Evolutionary conservation across 202 grass and related monocot species (phyloP).

Genomic region (Eragrostis tef): DNA sequence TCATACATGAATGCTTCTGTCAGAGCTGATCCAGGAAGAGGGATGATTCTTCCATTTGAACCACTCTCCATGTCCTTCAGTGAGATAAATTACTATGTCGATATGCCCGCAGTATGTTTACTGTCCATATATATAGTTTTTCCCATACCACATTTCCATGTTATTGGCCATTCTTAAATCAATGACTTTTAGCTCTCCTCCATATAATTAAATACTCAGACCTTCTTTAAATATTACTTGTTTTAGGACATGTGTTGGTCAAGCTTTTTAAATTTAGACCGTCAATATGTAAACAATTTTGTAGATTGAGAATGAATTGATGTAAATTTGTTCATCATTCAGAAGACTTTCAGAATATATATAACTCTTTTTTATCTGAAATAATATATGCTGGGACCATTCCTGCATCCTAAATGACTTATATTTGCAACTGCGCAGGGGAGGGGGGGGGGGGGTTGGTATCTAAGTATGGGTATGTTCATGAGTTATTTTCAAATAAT

Average conservation of each 20-base stretch:
- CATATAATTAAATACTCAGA: conserved; percentile 7
- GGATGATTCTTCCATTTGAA: conserved; percentile 85
- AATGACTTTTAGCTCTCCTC: conserved; percentile 9
- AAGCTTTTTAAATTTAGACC: neutral
- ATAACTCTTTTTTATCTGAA: neutral
- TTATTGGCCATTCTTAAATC: conserved; percentile 4
- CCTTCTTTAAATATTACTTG: neutral
- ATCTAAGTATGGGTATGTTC: neutral
- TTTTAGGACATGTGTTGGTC: conserved; percentile 1
- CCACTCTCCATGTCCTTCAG: conserved; percentile 76
- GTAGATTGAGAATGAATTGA: neutral
- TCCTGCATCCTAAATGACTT: neutral
- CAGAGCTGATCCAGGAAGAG: conserved; percentile 51
- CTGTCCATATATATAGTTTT: conserved; percentile 14
- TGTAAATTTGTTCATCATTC: neutral
- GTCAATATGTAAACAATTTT: neutral
- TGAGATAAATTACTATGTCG: conserved; percentile 74
- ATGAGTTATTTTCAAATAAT: neutral
- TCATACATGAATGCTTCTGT: conserved; percentile 45
- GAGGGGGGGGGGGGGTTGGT: neutral
- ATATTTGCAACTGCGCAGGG: too few relatives aligned
- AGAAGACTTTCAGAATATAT: neutral
- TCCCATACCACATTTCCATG: conserved; percentile 19
- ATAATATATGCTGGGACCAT: neutral
- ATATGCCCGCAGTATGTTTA: conserved; percentile 69